phyloP scores from a whole-genome alignment of 2,329 filamentous ascomycete genomes.

The Gnomoniopsis sp. region DNA sequence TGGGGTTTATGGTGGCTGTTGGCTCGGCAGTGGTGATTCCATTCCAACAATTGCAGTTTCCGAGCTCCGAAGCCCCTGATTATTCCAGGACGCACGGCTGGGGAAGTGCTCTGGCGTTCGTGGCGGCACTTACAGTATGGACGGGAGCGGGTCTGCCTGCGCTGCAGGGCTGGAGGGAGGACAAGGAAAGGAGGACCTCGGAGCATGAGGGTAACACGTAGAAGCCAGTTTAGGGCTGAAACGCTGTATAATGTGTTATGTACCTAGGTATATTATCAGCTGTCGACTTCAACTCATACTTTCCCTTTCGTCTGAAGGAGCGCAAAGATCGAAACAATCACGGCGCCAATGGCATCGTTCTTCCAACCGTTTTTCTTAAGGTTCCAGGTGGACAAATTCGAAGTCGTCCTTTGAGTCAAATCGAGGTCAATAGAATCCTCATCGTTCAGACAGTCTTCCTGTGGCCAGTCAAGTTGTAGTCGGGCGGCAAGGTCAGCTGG shows the following conservation, averaged over 20 bases:
- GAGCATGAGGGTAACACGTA: slow-evolving; percentile 7
- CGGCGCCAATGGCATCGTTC: too few relatives aligned
- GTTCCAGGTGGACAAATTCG: too few relatives aligned
- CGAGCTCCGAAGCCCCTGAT: slow-evolving; percentile 32
- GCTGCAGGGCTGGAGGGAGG: slow-evolving; percentile 21
- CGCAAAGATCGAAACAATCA: too few relatives aligned
- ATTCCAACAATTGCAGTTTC: slow-evolving; percentile 36
- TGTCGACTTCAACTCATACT: too few relatives aligned
- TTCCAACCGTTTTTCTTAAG: too few relatives aligned
- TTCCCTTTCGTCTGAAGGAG: too few relatives aligned
- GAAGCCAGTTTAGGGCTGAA: background rate
- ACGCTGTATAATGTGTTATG: background rate
- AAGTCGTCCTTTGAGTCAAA: too few relatives aligned
- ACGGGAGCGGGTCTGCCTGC: slow-evolving; percentile 29
- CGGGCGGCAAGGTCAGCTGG: too few relatives aligned
- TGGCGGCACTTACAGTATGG: slow-evolving; percentile 32
- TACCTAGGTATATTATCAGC: background rate
- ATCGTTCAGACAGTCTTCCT: too few relatives aligned
- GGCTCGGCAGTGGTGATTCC: slow-evolving; percentile 35
- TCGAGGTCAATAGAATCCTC: too few relatives aligned
- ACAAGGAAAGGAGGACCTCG: slow-evolving; percentile 6
- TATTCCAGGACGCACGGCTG: slow-evolving; percentile 34
- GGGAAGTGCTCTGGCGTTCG: slow-evolving; percentile 30
- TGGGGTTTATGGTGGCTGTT: slow-evolving; percentile 36
- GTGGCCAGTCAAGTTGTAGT: too few relatives aligned